Percentiles rank a stretch among this genome's conserved stretches.
phyloP scores from a whole-genome alignment of 148 eudicot genomes.

The Beta vulgaris region DNA sequence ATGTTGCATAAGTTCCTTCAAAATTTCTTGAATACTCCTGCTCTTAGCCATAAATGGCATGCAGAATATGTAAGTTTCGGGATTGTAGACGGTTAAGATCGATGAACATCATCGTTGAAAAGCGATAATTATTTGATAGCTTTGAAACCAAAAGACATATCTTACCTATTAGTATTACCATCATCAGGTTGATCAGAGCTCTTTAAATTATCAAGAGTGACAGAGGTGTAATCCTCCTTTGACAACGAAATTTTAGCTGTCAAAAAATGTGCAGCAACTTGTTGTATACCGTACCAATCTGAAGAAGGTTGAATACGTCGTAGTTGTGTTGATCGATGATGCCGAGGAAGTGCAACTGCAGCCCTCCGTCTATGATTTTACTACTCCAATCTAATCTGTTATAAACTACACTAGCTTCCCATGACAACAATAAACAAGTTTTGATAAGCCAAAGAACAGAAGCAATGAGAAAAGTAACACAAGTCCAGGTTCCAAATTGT shows the following conservation, averaged over 20 bases:
- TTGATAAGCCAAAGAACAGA: slow-evolving; percentile 20
- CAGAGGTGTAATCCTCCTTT: not conserved
- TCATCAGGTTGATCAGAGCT: not conserved
- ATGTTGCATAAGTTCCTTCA: too few relatives aligned
- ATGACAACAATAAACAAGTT: slow-evolving; percentile 4
- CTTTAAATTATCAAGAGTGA: not conserved
- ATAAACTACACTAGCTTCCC: slow-evolving; percentile 18
- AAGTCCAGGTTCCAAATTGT: slow-evolving; percentile 15
- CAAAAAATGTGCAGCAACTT: not conserved
- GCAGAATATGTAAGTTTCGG: not conserved
- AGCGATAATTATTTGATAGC: too few relatives aligned
- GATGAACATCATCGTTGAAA: too few relatives aligned
- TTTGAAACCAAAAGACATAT: too few relatives aligned
- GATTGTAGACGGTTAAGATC: too few relatives aligned
- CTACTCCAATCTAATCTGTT: slow-evolving; percentile 3
- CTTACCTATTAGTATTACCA: too few relatives aligned
- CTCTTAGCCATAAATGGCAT: not conserved
- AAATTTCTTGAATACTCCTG: not conserved
- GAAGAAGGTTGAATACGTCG: too few relatives aligned
- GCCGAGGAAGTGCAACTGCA: slow-evolving; percentile 1
- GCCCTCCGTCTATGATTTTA: slow-evolving; percentile 12
- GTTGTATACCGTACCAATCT: not conserved
- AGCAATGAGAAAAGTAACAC: slow-evolving; percentile 2
- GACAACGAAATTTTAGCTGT: not conserved
- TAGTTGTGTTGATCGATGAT: too few relatives aligned